Base-by-base conservation (phyloP, 495 filamentous ascomycete species). In the Recurvomyces mirabilis region DNA sequence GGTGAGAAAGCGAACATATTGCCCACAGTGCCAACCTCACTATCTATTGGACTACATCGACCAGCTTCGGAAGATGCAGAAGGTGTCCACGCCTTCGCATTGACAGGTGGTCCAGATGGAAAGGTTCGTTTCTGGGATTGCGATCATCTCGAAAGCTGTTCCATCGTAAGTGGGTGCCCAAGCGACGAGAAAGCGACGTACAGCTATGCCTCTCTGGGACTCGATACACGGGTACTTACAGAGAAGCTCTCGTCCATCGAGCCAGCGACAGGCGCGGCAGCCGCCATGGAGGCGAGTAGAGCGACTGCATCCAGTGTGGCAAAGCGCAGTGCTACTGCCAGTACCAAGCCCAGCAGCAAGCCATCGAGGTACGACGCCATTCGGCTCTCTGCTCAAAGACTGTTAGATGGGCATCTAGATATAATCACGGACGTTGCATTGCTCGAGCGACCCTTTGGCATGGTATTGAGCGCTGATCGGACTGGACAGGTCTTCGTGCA, bases 91-190 rank as follows among this genome's bases (percentile, higher is more conserved):
- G 70, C 72, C 0, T 96, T 87, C 61, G 77, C 93, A 19, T 64
- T 99, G 15, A 87, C 87, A 0, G 89, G 77, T 2, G 89, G 93
- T 4, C 79, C 81, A 22, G 91, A 96, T 58, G 84, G 81, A 60
- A 93, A 87, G 58, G 74, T 98, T 17, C 75, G 91, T 5, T 94
- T 87, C 63, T 98, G 91, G 91, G 91, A 96, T 57, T 65, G 86
- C 9, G 65, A 72, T 5, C 76, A 74, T 10, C 67, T 84, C 4
- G 85, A 93, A 53, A 67, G 74, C 18, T 88, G 82, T 3, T 68
- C 69, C 34, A 72, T 95, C 19, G 77, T 93, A 31, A 91, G 81
- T 61, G 93, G 93, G 0, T 60, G 86, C 9, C 81, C 78, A 39
- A 59, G 66, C 6, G 81, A 87, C 13, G 82, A 93, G 31, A 65